phyloP scores from a whole-genome alignment of 345 rosid species.

The Mangifera indica region DNA sequence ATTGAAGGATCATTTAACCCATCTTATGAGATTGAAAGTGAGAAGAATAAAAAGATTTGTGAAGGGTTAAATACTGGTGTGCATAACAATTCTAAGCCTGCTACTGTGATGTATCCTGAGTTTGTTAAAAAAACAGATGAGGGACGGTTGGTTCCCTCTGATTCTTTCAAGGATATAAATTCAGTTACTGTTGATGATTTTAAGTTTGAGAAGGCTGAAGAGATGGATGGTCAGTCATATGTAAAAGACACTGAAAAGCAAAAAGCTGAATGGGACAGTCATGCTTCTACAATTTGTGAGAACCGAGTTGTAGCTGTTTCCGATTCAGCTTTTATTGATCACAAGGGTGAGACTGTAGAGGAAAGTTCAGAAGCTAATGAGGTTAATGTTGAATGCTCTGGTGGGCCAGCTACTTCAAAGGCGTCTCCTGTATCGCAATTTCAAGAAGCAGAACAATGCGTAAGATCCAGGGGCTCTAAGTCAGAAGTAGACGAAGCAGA shows the following conservation, averaged over 20 bases:
- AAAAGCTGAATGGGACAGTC: slow-evolving; percentile 29
- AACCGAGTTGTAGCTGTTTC: slow-evolving; percentile 11
- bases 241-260: slow-evolving; percentile 17
- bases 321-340: slow-evolving; percentile 24
- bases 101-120: slow-evolving; percentile 26
- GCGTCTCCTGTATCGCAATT: slow-evolving; percentile 2
- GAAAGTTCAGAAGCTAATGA: slow-evolving; percentile 26
- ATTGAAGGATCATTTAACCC: slow-evolving; percentile 25
- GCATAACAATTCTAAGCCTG: slow-evolving; percentile 29
- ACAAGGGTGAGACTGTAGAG: slow-evolving; percentile 35
- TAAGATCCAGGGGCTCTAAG: slow-evolving; percentile 34
- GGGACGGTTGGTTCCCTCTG: slow-evolving; percentile 22
- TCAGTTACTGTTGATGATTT: slow-evolving; percentile 23
- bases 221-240: slow-evolving; percentile 14
- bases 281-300: slow-evolving; percentile 6
- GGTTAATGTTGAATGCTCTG: slow-evolving; percentile 17
- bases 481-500: slow-evolving; percentile 47
- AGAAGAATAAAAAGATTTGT: slow-evolving; percentile 19
- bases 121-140: slow-evolving; percentile 26
- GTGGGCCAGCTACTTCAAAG: slow-evolving; percentile 17
- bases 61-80: slow-evolving; percentile 15
- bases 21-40: slow-evolving; percentile 21
- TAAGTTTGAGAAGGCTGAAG: slow-evolving; percentile 38
- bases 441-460: slow-evolving; percentile 31
- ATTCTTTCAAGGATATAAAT: slow-evolving; percentile 23